Conservation (phyloP, 495 filamentous ascomycete species). For the Aspergillus olivimuriae region DNA sequence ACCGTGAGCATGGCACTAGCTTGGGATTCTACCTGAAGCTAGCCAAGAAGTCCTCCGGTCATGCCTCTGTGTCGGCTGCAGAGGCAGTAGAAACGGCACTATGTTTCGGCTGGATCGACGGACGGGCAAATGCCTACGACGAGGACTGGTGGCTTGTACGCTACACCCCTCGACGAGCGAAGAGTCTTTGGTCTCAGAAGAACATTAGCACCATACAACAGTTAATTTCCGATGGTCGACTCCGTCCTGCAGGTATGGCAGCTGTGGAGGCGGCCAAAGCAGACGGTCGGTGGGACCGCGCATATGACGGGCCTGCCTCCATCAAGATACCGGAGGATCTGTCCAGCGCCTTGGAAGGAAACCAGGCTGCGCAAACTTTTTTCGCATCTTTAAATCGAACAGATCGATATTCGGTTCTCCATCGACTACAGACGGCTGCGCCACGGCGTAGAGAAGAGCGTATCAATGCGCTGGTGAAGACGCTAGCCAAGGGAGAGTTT, state of each 20-base stretch:
- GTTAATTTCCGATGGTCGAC: constrained; percentile 36
- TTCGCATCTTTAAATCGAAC: constrained; percentile 37
- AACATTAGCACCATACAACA: constrained; percentile 39
- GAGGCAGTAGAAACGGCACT: constrained; percentile 50
- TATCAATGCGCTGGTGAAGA: constrained; percentile 17
- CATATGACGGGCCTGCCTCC: constrained; percentile 41
- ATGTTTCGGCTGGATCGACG: constrained; percentile 58
- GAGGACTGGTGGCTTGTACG: constrained; percentile 38
- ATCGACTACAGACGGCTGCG: constrained; percentile 33
- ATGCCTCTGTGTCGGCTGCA: constrained; percentile 40
- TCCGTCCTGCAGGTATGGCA: constrained; percentile 39
- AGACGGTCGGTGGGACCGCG: constrained; percentile 50
- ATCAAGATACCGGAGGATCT: constrained; percentile 43
- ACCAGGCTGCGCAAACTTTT: constrained; percentile 23
- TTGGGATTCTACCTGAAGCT: constrained; percentile 49
- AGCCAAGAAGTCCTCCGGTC: constrained; percentile 42
- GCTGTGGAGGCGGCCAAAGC: constrained; percentile 47
- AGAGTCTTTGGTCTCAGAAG: constrained; percentile 48
- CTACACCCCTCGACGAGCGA: constrained; percentile 48
- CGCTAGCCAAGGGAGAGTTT: constrained; percentile 14
- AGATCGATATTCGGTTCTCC: constrained; percentile 37
- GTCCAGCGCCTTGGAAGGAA: constrained; percentile 19
- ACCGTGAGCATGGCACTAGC: constrained; percentile 20
- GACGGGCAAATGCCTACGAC: constrained; percentile 39
- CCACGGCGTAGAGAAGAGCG: constrained; percentile 12